Evolutionary conservation across 139 green algal species (phyloP).

Genomic region (Chlorella ohadii): DNA sequence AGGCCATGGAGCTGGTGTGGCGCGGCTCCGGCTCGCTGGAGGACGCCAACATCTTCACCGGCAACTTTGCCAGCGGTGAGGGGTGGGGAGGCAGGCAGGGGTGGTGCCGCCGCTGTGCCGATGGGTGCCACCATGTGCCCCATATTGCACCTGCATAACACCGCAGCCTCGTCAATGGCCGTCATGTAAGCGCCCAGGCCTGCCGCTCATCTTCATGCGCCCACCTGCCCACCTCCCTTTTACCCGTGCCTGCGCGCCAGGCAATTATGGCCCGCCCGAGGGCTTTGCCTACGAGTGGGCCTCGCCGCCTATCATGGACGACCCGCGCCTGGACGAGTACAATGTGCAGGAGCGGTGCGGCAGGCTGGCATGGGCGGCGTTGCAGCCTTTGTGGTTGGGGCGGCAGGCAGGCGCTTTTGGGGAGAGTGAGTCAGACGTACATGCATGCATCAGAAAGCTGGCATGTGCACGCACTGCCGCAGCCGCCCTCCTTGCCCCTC

Average conservation of each 20-base stretch:
- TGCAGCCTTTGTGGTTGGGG: too few relatives aligned
- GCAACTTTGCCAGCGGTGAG: slow-evolving; percentile 58
- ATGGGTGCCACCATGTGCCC: too few relatives aligned
- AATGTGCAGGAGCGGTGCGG: slow-evolving; percentile 75
- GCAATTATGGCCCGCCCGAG: slow-evolving; percentile 80
- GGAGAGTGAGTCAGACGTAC: too few relatives aligned
- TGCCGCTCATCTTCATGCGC: not conserved
- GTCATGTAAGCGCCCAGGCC: too few relatives aligned
- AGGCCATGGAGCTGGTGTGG: slow-evolving; percentile 83
- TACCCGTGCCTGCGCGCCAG: slow-evolving; percentile 45
- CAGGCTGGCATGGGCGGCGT: too few relatives aligned
- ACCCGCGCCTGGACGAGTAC: slow-evolving; percentile 72
- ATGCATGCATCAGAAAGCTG: too few relatives aligned
- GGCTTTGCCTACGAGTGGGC: slow-evolving; percentile 84
- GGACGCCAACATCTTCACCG: slow-evolving; percentile 69
- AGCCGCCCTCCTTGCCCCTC: not conserved
- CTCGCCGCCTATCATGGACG: slow-evolving; percentile 75
- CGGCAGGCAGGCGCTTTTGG: too few relatives aligned
- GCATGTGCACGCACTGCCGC: too few relatives aligned
- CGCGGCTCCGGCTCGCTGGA: slow-evolving; percentile 57
- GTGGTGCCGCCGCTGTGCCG: too few relatives aligned
- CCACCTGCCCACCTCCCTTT: slow-evolving; percentile 2
- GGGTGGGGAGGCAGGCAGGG: not conserved
- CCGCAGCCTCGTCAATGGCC: too few relatives aligned
- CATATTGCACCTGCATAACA: too few relatives aligned